Conservation (phyloP, 1,139 yeast genomes). For the Lodderomyces parapsilosis region DNA sequence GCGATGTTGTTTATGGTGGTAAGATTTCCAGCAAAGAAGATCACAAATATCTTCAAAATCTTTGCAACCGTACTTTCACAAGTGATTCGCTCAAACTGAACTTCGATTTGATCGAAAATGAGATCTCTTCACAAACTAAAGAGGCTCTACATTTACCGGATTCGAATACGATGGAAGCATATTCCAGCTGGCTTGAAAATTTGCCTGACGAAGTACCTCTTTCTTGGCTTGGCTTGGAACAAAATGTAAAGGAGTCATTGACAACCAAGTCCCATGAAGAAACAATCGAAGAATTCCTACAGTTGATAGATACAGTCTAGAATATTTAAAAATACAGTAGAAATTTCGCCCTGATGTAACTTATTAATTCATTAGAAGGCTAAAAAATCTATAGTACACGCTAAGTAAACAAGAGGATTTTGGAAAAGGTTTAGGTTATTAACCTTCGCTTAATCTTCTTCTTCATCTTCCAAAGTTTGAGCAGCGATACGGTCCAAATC, state of each 20-base stretch:
- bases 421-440: slow-evolving; percentile 1
- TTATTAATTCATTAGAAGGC: neutral
- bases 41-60: slow-evolving; percentile 22
- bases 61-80: slow-evolving; percentile 28
- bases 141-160: slow-evolving; percentile 45
- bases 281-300: slow-evolving; percentile 13
- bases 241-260: neutral
- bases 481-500: slow-evolving; percentile 99
- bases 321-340: slow-evolving; percentile 4
- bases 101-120: slow-evolving; percentile 34
- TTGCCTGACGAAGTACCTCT: slow-evolving; percentile 64
- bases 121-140: slow-evolving; percentile 16
- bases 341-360: slow-evolving; percentile 1
- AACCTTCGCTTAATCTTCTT: slow-evolving; percentile 32
- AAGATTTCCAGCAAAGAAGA: slow-evolving; percentile 57
- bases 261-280: neutral
- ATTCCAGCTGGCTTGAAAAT: slow-evolving; percentile 48
- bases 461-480: slow-evolving; percentile 95
- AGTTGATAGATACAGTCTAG: slow-evolving; percentile 16
- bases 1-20: slow-evolving; percentile 70
- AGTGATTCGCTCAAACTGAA: slow-evolving; percentile 24
- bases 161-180: slow-evolving; percentile 34
- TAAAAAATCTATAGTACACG: slow-evolving; percentile 3
- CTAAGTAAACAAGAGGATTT: neutral
- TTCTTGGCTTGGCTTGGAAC: slow-evolving; percentile 59